These are phyloP conservation scores for Carallia brachiata DNA, from an alignment of 345 rosid genomes.

Conservation along the genomic window DNA sequence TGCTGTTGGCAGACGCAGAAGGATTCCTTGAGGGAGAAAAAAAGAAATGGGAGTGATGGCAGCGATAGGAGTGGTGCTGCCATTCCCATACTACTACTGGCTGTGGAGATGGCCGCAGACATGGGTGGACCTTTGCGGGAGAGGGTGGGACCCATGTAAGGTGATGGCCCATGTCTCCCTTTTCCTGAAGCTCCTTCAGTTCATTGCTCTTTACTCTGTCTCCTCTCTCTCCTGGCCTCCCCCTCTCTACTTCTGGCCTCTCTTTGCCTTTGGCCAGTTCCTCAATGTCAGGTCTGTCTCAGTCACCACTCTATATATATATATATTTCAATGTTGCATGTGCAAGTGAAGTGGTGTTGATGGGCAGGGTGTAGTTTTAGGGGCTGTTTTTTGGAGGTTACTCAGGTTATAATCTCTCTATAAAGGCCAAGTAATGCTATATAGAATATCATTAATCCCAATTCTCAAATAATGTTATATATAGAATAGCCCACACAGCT, in stretches of 20 bases:
- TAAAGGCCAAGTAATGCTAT: too few relatives aligned
- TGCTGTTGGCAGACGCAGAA: too few relatives aligned
- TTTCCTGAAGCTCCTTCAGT: conserved; percentile 72
- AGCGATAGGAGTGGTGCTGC: conserved; percentile 56
- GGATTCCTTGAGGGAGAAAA: too few relatives aligned
- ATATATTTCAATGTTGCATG: not conserved
- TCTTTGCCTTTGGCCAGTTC: conserved; percentile 79
- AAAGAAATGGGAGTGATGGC: conserved; percentile 62
- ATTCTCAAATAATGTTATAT: too few relatives aligned
- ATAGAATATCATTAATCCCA: too few relatives aligned
- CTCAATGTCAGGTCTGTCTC: conserved; percentile 75
- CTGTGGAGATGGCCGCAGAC: conserved; percentile 74
- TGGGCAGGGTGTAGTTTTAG: too few relatives aligned
- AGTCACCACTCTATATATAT: not conserved
- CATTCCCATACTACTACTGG: conserved; percentile 85
- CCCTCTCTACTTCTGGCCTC: conserved; percentile 85
- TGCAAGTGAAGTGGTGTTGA: too few relatives aligned
- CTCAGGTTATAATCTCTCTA: too few relatives aligned
- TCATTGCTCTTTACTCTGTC: conserved; percentile 65
- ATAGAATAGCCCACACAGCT: too few relatives aligned
- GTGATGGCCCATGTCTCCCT: conserved; percentile 74
- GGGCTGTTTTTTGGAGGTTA: too few relatives aligned
- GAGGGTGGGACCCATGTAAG: conserved; percentile 63
- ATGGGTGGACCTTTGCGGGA: conserved; percentile 77
- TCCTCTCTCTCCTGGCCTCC: conserved; percentile 80